Conservation (phyloP, 2,329 filamentous ascomycete species). For the Penicillium sp. region DNA sequence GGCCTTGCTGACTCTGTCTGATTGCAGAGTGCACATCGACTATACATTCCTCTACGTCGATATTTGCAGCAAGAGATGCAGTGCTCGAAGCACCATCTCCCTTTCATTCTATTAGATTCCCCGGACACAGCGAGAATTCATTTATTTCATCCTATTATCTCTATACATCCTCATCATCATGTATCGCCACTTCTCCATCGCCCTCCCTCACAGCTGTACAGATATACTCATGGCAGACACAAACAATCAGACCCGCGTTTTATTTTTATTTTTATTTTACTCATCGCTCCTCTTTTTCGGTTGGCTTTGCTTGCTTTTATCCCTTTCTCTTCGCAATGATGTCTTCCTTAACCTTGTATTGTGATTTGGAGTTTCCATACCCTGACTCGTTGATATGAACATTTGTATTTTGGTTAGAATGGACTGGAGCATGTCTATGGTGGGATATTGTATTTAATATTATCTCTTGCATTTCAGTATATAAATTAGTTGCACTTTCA, state of each 20-base stretch:
- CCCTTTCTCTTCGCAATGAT: constrained; percentile 5
- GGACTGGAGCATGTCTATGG: constrained; percentile 9
- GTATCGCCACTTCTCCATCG: background rate
- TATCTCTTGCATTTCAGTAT: constrained; percentile 3
- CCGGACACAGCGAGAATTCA: constrained; percentile 18
- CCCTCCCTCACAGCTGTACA: constrained; percentile 16
- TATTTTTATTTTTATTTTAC: background rate
- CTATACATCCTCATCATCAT: background rate
- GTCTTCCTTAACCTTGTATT: constrained; percentile 8
- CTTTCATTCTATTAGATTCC: constrained; percentile 25
- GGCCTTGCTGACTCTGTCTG: background rate
- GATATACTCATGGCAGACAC: constrained; percentile 8
- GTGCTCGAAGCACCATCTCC: constrained; percentile 10
- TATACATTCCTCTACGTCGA: constrained; percentile 3
- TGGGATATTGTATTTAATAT: constrained; percentile 10
- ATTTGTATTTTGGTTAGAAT: constrained; percentile 14
- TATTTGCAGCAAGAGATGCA: constrained; percentile 7
- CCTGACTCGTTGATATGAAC: constrained; percentile 19
- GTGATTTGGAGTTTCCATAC: constrained; percentile 21
- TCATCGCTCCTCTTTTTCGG: constrained; percentile 1
- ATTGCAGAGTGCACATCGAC: constrained; percentile 1
- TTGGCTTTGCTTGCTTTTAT: constrained; percentile 5
- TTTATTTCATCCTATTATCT: constrained; percentile 3
- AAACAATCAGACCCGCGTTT: background rate
- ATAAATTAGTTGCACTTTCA: background rate